Conservation (phyloP, 2,329 filamentous ascomycete genomes). For the Mollisiaceae sp. region DNA sequence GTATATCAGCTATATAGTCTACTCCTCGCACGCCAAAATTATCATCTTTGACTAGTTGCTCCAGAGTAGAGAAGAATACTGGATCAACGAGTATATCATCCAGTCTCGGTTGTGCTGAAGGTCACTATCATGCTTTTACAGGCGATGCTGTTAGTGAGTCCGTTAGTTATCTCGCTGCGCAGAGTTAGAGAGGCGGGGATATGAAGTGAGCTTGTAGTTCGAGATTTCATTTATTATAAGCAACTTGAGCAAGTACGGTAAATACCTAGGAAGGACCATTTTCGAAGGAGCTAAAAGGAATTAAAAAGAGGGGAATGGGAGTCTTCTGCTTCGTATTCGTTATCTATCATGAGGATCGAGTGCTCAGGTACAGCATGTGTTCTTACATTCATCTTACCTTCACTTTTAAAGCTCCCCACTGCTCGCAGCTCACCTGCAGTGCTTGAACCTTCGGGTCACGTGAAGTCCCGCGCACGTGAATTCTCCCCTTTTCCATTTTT, state of each 20-base stretch:
- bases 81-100: conserved; percentile 54
- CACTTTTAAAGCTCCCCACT: background rate
- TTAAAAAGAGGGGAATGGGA: background rate
- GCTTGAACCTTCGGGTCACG: background rate
- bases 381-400: background rate
- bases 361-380: background rate
- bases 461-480: background rate
- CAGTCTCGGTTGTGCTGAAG: conserved; percentile 58
- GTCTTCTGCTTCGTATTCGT: background rate
- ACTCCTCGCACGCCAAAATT: conserved; percentile 59
- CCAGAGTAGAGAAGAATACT: conserved; percentile 54
- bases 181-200: conserved; percentile 1
- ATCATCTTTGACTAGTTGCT: conserved; percentile 46
- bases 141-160: background rate
- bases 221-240: no score
- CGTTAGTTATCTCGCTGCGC: conserved; percentile 5
- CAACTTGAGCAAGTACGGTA: no score
- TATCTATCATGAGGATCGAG: background rate
- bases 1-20: conserved; percentile 53
- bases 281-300: background rate
- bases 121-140: conserved; percentile 41
- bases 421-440: no score
- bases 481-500: background rate
- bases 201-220: background rate
- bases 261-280: background rate